phyloP scores from a whole-genome alignment of 2,329 filamentous ascomycete species.

The Pseudogymnoascus destructans region DNA sequence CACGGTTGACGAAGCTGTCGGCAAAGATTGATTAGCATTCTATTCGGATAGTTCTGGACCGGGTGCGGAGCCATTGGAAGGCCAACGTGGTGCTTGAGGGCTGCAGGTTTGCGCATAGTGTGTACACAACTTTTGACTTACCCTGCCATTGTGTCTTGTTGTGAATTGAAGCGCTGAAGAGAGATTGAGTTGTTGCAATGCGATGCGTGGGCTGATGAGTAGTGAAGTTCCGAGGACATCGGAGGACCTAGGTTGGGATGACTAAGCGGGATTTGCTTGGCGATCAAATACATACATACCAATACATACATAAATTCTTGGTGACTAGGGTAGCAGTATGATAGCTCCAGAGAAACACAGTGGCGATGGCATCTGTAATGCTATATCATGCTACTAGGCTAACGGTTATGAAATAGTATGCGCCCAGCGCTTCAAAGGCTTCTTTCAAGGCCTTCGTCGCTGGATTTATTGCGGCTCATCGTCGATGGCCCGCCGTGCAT shows the following conservation, averaged over 20 bases:
- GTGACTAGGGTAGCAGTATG: background rate
- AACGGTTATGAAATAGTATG: slow-evolving; percentile 16
- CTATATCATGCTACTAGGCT: slow-evolving; percentile 9
- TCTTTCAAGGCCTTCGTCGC: slow-evolving; percentile 21
- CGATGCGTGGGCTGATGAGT: slow-evolving; percentile 7
- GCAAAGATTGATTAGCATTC: slow-evolving; percentile 16
- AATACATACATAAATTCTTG: slow-evolving; percentile 4
- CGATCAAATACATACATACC: background rate
- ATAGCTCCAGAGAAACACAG: background rate
- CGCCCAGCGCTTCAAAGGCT: slow-evolving; percentile 22
- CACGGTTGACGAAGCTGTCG: slow-evolving; percentile 47
- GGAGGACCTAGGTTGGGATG: background rate
- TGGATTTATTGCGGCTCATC: slow-evolving; percentile 18
- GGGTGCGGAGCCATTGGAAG: slow-evolving; percentile 8
- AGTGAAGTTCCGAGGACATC: slow-evolving; percentile 8
- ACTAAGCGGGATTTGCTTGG: background rate
- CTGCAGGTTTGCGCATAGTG: background rate
- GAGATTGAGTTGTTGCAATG: slow-evolving; percentile 11
- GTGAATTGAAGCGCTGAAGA: slow-evolving; percentile 9
- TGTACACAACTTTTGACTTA: slow-evolving; percentile 15
- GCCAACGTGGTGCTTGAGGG: background rate
- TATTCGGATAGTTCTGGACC: background rate
- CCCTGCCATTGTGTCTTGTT: slow-evolving; percentile 25
- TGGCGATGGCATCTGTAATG: slow-evolving; percentile 3
- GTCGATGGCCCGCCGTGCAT: slow-evolving; percentile 3